Evolutionary conservation across 768 basidiomycete genomes (phyloP).

Genomic region (Boletus eberwhitei): DNA sequence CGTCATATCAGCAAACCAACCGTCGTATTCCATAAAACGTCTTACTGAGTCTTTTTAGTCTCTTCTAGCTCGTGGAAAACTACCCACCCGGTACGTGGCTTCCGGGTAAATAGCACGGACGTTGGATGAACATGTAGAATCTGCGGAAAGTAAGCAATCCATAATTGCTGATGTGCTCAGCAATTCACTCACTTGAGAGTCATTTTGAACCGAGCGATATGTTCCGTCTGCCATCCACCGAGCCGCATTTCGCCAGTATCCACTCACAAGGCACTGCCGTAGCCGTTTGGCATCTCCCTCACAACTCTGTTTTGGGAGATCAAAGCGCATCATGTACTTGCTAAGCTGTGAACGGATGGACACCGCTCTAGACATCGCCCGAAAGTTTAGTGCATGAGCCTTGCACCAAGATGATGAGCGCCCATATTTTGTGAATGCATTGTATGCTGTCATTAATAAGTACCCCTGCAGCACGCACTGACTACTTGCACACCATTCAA

Average conservation of each 20-base stretch:
- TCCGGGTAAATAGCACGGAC: slow-evolving; percentile 90
- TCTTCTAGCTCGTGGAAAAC: slow-evolving; percentile 96
- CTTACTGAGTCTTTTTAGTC: slow-evolving; percentile 90
- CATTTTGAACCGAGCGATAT: slow-evolving; percentile 83
- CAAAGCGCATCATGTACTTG: slow-evolving; percentile 92
- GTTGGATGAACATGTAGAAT: slow-evolving; percentile 88
- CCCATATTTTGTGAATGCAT: slow-evolving; percentile 83
- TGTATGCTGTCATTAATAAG: slow-evolving; percentile 64
- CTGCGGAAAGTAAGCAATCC: slow-evolving; percentile 38
- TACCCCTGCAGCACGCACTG: not conserved
- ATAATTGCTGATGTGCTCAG: not conserved
- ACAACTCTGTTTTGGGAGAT: slow-evolving; percentile 79
- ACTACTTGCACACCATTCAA: slow-evolving; percentile 64
- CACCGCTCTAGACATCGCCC: slow-evolving; percentile 89
- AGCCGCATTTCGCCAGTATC: slow-evolving; percentile 94
- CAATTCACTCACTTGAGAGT: slow-evolving; percentile 51
- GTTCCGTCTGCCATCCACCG: slow-evolving; percentile 91
- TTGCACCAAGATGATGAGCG: slow-evolving; percentile 92
- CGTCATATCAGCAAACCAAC: slow-evolving; percentile 10
- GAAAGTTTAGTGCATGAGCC: slow-evolving; percentile 86
- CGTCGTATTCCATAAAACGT: not conserved
- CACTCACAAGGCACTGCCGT: slow-evolving; percentile 85
- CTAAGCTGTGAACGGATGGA: slow-evolving; percentile 94
- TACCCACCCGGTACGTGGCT: slow-evolving; percentile 89
- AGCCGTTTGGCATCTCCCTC: slow-evolving; percentile 82